Evolutionary conservation across 2,329 filamentous ascomycete genomes (phyloP), one percentile per base, ranked within the genome.

Genomic region (Xylariaceae sp.): DNA sequence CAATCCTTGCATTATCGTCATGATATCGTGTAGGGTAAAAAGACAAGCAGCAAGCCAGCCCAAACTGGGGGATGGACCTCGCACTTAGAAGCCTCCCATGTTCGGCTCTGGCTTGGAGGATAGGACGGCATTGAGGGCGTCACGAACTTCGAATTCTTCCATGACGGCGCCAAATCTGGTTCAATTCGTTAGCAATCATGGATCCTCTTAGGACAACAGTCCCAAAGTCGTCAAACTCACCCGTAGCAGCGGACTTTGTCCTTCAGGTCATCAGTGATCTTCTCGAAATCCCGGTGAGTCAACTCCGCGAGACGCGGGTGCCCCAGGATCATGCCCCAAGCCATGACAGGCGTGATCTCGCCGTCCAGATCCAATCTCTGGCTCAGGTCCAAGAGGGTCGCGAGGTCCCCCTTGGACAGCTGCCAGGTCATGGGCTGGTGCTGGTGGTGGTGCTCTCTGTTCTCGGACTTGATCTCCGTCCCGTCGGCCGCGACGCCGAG

Each of bases 331-430:
- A 90, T 88, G 53, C 90, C 88, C 85, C 94, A 93, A 0, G 92
- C 92, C 90, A 96, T 96, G 66, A 97, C 89, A 0, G 94, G 94
- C 15, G 93, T 97, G 69, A 97, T 90, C 75, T 95, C 90, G 55
- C 91, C 91, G 62, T 94, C 90, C 1, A 94, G 84, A 67, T 94
- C 87, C 30, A 97, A 80, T 67, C 87, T 86, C 67, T 87, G 84
- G 76, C 91, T 96, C 57, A 97, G 81, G 70, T 96, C 89, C 61
- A 97, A 82, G 56, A 97, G 79, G 56, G 89, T 95, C 55, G 87
- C 78, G 53, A 99, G 80, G 69, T 94, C 90, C 44, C 82, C 83
- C 71, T 88, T 89, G 60, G 82, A 86, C 4, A 94, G 77, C 71
- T 94, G 88, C 76, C 91, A 93, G 53, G 92, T 93, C 72, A 89